Evolutionary conservation across 805 yeast species (phyloP), one percentile per base, ranked within the genome.

Genomic region (Scheffersomyces ergatensis): DNA sequence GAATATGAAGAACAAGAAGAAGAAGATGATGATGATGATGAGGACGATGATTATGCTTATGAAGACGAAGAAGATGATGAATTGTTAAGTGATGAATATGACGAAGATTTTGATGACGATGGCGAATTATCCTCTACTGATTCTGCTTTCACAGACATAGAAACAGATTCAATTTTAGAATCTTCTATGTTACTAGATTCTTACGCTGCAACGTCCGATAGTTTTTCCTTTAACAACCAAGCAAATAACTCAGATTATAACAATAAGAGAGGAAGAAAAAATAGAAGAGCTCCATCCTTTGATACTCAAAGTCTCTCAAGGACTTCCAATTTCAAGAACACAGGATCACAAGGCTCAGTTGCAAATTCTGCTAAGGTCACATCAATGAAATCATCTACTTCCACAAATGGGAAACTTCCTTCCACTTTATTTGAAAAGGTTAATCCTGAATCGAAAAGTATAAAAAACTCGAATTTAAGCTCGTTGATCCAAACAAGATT

Each of bases 111-210:
- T 20, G 62, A 60, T 19, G 62, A 52, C 19, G 50, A 48, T 15
- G 54, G 57, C 9, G 64, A 55, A 14, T 48, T 46, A 3, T 59
- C 67, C 0, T 56, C 67, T 8, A 49, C 60, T 5, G 75, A 70
- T 34, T 67, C 74, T 2, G 73, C 72, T 12, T 67, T 70, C 42
- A 70, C 74, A 0, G 76, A 70, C 36, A 63, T 68, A 9, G 75
- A 70, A 36, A 59, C 60, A 4, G 70, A 63, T 29, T 66, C 71
- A 2, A 53, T 65, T n/a, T 46, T 61, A 25, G 67, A 51, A 29
- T 48, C 59, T 12, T 61, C 61, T 8, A 40, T 56, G n/a, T 36
- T 62, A 17, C 45, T 54, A 5, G 58, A 51, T 24, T 58, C 64
- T 1, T 58, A 49, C 33, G 53, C 45, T 25, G 49, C 42, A 16